Conservation (phyloP, 179 eudicot genomes). For the Sideroxylon spinosum region DNA sequence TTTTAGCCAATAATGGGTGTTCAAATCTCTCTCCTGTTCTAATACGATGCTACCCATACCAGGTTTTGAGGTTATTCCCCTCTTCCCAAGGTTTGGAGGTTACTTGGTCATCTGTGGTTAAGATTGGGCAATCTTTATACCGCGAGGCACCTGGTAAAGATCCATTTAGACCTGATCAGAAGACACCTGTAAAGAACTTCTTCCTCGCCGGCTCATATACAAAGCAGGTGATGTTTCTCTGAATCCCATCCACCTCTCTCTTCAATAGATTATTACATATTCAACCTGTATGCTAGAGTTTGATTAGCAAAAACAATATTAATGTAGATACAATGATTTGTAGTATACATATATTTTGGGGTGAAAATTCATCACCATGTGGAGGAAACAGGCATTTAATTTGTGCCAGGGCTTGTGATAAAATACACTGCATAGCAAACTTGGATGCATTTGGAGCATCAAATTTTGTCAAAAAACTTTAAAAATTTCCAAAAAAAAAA, state of each 20-base stretch:
- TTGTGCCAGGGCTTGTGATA: background rate
- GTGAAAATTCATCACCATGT: background rate
- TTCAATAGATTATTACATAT: background rate
- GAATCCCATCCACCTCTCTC: background rate
- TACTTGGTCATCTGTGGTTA: constrained; percentile 91
- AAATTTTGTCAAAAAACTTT: too few species aligned
- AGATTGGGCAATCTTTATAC: constrained; percentile 84
- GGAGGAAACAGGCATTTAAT: background rate
- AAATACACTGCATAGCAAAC: background rate
- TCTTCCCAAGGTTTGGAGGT: constrained; percentile 89
- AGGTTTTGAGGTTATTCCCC: constrained; percentile 82
- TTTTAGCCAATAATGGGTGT: background rate
- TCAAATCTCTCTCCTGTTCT: background rate
- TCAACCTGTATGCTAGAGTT: background rate
- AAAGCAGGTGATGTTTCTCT: constrained; percentile 58
- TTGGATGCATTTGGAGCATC: too few species aligned
- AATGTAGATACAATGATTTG: background rate
- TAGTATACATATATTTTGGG: background rate
- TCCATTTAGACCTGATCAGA: constrained; percentile 97
- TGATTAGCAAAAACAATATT: background rate
- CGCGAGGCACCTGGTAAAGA: constrained; percentile 97
- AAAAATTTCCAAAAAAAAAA: too few species aligned
- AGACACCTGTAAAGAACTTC: constrained; percentile 82
- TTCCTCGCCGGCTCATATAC: constrained; percentile 97
- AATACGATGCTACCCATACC: background rate